Conservation (phyloP, 768 basidiomycete genomes). For the Rhizopogon roseolus region DNA sequence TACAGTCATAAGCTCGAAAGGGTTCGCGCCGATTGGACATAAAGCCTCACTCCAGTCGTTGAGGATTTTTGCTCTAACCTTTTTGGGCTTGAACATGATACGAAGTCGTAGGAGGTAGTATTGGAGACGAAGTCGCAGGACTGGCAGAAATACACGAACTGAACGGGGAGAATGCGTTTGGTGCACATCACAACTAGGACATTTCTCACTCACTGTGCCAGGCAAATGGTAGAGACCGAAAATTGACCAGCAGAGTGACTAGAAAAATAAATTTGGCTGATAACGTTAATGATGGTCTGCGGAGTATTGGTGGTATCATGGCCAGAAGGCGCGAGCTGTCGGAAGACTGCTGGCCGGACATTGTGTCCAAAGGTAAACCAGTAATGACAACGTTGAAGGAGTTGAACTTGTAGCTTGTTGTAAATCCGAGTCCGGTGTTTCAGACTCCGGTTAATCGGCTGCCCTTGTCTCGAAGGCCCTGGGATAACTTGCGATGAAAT, state of each 20-base stretch:
- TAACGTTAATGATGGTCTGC: neutral
- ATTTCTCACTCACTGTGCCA: constrained; percentile 59
- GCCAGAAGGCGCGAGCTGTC: neutral
- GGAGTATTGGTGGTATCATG: neutral
- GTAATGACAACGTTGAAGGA: no score
- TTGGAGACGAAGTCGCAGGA: constrained; percentile 30
- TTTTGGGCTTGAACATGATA: constrained; percentile 33
- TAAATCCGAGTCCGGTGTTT: no score
- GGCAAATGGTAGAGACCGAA: constrained; percentile 54
- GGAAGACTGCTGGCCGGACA: neutral
- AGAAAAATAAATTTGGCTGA: constrained; percentile 37
- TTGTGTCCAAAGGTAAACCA: neutral
- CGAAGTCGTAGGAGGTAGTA: constrained; percentile 29
- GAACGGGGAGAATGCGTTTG: neutral
- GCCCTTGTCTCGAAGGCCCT: no score
- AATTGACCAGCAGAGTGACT: constrained; percentile 52
- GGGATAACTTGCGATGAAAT: no score
- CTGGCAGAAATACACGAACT: constrained; percentile 55
- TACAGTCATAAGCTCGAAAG: constrained; percentile 39
- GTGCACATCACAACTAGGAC: neutral
- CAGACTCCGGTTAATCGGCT: no score
- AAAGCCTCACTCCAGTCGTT: constrained; percentile 43
- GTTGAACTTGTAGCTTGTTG: no score
- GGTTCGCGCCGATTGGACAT: constrained; percentile 51
- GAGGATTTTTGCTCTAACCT: constrained; percentile 27